Evolutionary conservation across 2,329 filamentous ascomycete genomes (phyloP), one percentile per base, ranked within the genome.

Genomic region (Leptographium lundbergii): DNA sequence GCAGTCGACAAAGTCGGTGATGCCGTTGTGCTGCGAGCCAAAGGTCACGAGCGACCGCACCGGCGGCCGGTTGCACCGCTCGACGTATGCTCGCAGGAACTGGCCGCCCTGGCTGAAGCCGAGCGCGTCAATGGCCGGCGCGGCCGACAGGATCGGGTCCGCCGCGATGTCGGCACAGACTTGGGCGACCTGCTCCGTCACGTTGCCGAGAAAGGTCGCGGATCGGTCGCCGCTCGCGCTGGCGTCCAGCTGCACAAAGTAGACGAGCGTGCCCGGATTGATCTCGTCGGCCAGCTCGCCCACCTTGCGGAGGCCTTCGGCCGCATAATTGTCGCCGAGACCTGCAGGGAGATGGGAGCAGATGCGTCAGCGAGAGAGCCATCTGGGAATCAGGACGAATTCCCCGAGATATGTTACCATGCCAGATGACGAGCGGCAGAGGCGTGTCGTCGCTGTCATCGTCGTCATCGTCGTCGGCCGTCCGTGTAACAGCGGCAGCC

Each of bases 31-130:
- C 75, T 95, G 91, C 68, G 85, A 87, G 63, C 91, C 91, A 67
- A 94, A 95, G 1, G 91, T 96, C 63, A 96, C 81, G 45, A 96
- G 81, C 69, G 82, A 91, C 64, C 84, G 81, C 14, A 96, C 81
- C 4, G 82, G 85, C 0, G 90, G 86, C 39, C 67, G 68, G 70
- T 91, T 94, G 77, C 94, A 99, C 51, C 89, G 82, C 77, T 99
- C 85, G 63, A 96, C 77, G 70, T 95, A 91, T 27, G 81, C 94
- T 61, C 94, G 85, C n/a, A 99, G 81, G 75, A 99, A 96, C 71
- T 96, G 89, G 1, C 94, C 94, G 63, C 94, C 94, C 72, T 99
- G 94, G 17, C 88, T 94, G 77, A 99, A 96, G 32, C 94, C 94
- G 42, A 99, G 75, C 39, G 91, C 92, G 72, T 97, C 94, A 69